These are phyloP conservation scores for Botrytis porri DNA, from an alignment of 2,329 filamentous ascomycete species.

Conservation along the genomic window DNA sequence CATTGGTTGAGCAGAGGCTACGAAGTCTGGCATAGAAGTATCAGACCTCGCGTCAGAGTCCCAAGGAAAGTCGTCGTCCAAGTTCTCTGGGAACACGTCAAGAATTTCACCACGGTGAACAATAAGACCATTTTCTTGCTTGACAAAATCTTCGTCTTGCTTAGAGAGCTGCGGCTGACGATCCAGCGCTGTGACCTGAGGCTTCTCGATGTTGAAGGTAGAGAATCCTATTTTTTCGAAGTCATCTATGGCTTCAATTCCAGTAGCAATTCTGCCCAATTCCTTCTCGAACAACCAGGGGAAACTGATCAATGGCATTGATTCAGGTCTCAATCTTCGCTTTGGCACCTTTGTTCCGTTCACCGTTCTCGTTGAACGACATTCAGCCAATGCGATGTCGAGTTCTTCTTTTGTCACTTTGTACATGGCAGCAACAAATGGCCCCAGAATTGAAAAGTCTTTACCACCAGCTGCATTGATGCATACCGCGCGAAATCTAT, in stretches of 20 bases:
- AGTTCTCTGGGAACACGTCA: slow-evolving; percentile 32
- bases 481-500: slow-evolving; percentile 66
- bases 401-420: slow-evolving; percentile 72
- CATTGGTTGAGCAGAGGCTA: background rate
- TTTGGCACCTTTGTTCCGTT: slow-evolving; percentile 41
- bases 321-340: slow-evolving; percentile 43
- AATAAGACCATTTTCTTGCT: slow-evolving; percentile 33
- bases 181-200: slow-evolving; percentile 12
- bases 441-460: slow-evolving; percentile 58
- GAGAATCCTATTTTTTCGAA: slow-evolving; percentile 29
- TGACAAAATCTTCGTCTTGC: slow-evolving; percentile 33
- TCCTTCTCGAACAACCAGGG: slow-evolving; percentile 84
- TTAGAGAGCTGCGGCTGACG: slow-evolving; percentile 4
- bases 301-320: slow-evolving; percentile 84
- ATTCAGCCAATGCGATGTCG: slow-evolving; percentile 54
- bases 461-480: slow-evolving; percentile 60
- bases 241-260: slow-evolving; percentile 30
- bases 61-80: background rate
- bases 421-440: slow-evolving; percentile 86
- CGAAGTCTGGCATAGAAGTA: background rate
- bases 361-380: slow-evolving; percentile 40
- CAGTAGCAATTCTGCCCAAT: slow-evolving; percentile 65
- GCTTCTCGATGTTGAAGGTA: slow-evolving; percentile 22
- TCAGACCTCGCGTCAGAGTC: background rate
- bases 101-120: slow-evolving; percentile 38